Conservation (phyloP, 2,329 filamentous ascomycete genomes). For the Berkeleyomyces basicola region DNA sequence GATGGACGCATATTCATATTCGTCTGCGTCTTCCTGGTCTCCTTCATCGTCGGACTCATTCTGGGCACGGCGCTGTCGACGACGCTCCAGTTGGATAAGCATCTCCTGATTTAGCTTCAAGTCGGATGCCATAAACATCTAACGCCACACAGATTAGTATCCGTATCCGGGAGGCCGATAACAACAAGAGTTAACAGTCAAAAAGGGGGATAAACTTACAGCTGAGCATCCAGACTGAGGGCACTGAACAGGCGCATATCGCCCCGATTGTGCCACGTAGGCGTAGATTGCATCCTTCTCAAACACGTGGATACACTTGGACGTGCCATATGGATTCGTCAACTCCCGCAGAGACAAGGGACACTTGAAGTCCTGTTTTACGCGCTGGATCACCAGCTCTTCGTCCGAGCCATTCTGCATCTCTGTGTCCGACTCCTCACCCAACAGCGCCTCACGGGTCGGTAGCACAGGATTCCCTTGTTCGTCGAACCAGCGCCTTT, state of each 20-base stretch:
- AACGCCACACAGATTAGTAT: too few species aligned
- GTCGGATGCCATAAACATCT: slow-evolving; percentile 1
- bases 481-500: slow-evolving; percentile 36
- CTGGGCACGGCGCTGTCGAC: not conserved
- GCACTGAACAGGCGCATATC: slow-evolving; percentile 5
- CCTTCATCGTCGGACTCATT: slow-evolving; percentile 5
- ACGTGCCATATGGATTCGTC: slow-evolving; percentile 48
- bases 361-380: slow-evolving; percentile 50
- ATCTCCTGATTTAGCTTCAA: slow-evolving; percentile 4
- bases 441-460: slow-evolving; percentile 12
- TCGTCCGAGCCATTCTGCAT: slow-evolving; percentile 41
- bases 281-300: slow-evolving; percentile 47
- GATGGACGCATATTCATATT: slow-evolving; percentile 7
- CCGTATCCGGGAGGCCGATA: too few species aligned
- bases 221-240: slow-evolving; percentile 29
- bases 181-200: not conserved
- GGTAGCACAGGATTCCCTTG: slow-evolving; percentile 26
- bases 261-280: slow-evolving; percentile 40
- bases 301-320: slow-evolving; percentile 55
- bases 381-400: slow-evolving; percentile 49
- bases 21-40: slow-evolving; percentile 6
- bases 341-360: slow-evolving; percentile 50
- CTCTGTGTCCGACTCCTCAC: slow-evolving; percentile 28
- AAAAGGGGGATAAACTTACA: slow-evolving; percentile 23
- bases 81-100: slow-evolving; percentile 5